Base-by-base conservation (phyloP, 352 stramenopile species). In the Thalassiosira allenii region DNA sequence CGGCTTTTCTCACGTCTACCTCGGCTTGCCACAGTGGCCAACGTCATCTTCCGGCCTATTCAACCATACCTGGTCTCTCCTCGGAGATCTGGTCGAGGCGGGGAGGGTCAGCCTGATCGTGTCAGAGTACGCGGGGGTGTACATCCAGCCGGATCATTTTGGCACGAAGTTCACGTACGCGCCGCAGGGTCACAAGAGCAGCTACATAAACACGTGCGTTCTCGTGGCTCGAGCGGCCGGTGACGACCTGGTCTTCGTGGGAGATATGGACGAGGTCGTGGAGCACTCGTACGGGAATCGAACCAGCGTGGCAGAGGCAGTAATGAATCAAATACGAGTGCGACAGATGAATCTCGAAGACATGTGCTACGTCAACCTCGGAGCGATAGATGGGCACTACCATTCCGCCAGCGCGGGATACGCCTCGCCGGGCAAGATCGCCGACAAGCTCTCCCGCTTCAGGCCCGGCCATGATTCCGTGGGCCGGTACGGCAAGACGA, bases 151-250 rank as follows among this genome's bases (percentile, higher is more conserved):
- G 5, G 61, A 69, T 14, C 3, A n/a, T 23, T 69, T 69, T 56
- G 61, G 61, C 27, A 4, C 22, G 14, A 69, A 69, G 9, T 69
- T 69, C 40, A 57, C 61, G 1, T 69, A 69, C 20, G 40, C 61
- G 32, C 61, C 61, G 23, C 37, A 69, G 34, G 61, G 37, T n/a
- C 61, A 69, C 20, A 69, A 57, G 20, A 22, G 17, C 8, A 69
- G 61, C 37, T 69, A 54, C 20, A 25, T 57, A 3, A 69, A 69
- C 20, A 57, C 61, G 3, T 69, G 61, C 40, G 23, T 69, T 14
- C 61, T 69, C 5, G 40, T 2, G 12, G 34, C 20, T 12, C 25
- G 61, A n/a, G 20, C 9, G 3, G 61, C 61, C 8, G 61, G 61
- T 0, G 61, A 69, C 25, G 61, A 69, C 34, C 6, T 25, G 37